A percentile compares a stretch with the other conserved stretches of the same genome.
Evolutionary conservation across 1,139 yeast genomes (phyloP).

Genomic region (Zygosaccharomyces pseudobailii): DNA sequence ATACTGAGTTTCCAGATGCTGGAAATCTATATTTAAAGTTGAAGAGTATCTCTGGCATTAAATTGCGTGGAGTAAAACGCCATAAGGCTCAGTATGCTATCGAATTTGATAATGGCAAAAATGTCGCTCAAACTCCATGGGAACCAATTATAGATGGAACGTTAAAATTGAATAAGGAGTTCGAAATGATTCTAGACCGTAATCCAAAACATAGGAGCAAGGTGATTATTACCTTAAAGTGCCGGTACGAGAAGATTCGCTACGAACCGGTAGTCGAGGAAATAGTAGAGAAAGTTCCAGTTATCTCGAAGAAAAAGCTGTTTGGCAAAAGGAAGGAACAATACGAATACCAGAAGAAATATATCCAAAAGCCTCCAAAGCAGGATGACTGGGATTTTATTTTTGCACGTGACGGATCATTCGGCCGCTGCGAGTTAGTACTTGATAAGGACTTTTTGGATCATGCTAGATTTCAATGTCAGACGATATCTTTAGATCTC

Average conservation of each 20-base stretch:
- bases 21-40: conserved; percentile 74
- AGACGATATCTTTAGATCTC: conserved; percentile 53
- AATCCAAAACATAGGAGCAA: conserved; percentile 34
- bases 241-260: conserved; percentile 49
- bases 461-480: conserved; percentile 11
- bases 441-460: conserved; percentile 42
- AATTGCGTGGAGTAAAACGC: conserved; percentile 49
- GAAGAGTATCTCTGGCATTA: conserved; percentile 52
- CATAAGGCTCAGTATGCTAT: conserved; percentile 64
- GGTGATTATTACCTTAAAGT: conserved; percentile 70
- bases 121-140: conserved; percentile 73
- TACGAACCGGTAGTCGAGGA: conserved; percentile 48
- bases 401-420: conserved; percentile 82
- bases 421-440: conserved; percentile 68
- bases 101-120: conserved; percentile 85
- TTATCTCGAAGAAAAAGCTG: conserved; percentile 24
- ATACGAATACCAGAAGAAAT: conserved; percentile 42
- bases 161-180: conserved; percentile 66
- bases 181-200: conserved; percentile 56
- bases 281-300: conserved; percentile 48
- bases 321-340: conserved; percentile 36
- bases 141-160: conserved; percentile 42
- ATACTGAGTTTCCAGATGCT: conserved; percentile 40
- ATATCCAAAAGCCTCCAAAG: conserved; percentile 46
- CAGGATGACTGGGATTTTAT: conserved; percentile 53